These are phyloP conservation scores for Candida manassasensis DNA, from an alignment of 805 yeast species.

Conservation along the genomic window DNA sequence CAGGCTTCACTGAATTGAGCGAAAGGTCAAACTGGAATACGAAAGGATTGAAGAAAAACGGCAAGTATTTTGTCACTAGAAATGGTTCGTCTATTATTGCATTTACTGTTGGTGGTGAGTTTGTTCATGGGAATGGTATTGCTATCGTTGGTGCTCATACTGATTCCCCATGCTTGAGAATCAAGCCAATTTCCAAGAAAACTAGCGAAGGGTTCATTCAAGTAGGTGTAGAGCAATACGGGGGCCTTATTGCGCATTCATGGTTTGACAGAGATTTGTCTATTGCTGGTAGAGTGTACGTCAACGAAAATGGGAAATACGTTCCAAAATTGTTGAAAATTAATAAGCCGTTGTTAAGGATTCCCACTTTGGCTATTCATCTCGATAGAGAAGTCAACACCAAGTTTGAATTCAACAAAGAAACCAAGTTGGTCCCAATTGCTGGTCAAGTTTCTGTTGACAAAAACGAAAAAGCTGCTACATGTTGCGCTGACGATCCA, in stretches of 20 bases:
- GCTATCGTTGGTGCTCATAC: conserved; percentile 95
- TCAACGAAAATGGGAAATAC: conserved; percentile 45
- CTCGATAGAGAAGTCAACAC: conserved; percentile 69
- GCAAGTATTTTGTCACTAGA: conserved; percentile 82
- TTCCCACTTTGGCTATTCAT: conserved; percentile 94
- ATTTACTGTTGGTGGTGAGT: conserved; percentile 71
- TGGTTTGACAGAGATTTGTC: conserved; percentile 96
- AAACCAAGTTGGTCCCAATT: conserved; percentile 80
- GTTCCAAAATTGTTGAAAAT: conserved; percentile 72
- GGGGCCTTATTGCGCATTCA: conserved; percentile 94
- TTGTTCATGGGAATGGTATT: conserved; percentile 74
- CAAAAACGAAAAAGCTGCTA: conserved; percentile 13
- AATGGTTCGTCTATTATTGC: conserved; percentile 88
- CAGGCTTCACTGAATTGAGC: conserved; percentile 70
- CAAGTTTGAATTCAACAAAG: conserved; percentile 86
- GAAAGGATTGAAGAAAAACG: conserved; percentile 46
- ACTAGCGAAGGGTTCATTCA: conserved; percentile 73
- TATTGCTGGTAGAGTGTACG: conserved; percentile 87
- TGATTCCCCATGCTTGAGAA: conserved; percentile 84
- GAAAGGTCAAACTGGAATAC: conserved; percentile 69
- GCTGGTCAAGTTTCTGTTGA: conserved; percentile 51
- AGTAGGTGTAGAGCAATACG: conserved; percentile 90
- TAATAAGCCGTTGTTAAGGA: conserved; percentile 78
- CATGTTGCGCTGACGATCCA: conserved; percentile 48
- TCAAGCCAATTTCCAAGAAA: conserved; percentile 80